These are phyloP conservation scores for Colletotrichum coccodes DNA, from an alignment of 2,329 filamentous ascomycete species.

Conservation along the genomic window DNA sequence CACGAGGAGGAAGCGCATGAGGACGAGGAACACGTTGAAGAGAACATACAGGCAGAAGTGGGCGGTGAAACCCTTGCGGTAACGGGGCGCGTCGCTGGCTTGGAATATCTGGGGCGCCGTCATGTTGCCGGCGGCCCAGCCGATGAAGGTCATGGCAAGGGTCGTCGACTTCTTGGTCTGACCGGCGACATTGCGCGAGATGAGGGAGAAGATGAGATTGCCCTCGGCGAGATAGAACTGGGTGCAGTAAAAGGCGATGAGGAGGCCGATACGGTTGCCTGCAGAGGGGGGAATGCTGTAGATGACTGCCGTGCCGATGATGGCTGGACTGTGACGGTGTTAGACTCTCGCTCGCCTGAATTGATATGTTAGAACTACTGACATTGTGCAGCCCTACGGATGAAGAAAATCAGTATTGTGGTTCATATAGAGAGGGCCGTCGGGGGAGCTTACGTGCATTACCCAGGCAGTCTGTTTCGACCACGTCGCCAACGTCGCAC, in stretches of 20 bases:
- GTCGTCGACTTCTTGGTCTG: slow-evolving; percentile 75
- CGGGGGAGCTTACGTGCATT: slow-evolving; percentile 8
- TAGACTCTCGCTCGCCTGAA: not conserved
- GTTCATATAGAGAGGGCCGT: slow-evolving; percentile 68
- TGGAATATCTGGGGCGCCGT: slow-evolving; percentile 73
- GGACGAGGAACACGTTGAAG: slow-evolving; percentile 42
- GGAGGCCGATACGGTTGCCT: slow-evolving; percentile 47
- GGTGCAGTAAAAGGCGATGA: slow-evolving; percentile 54
- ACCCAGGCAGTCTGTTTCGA: slow-evolving; percentile 64
- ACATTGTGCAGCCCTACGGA: slow-evolving; percentile 44
- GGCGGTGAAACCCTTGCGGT: slow-evolving; percentile 50
- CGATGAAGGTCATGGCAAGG: slow-evolving; percentile 50
- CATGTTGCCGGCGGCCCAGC: slow-evolving; percentile 63
- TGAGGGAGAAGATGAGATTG: slow-evolving; percentile 72
- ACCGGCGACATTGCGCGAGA: slow-evolving; percentile 74
- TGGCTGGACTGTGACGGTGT: not conserved
- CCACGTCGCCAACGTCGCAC: slow-evolving; percentile 62
- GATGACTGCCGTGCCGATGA: slow-evolving; percentile 51
- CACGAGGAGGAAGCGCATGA: slow-evolving; percentile 38
- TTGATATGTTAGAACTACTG: no score
- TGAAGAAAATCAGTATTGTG: slow-evolving; percentile 73
- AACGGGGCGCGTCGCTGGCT: slow-evolving; percentile 65
- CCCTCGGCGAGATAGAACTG: slow-evolving; percentile 53
- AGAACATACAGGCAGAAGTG: slow-evolving; percentile 47
- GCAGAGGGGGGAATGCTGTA: slow-evolving; percentile 44